Base-by-base conservation (phyloP, 1,284 basidiomycete genomes). In the Boletus semigastroideus region DNA sequence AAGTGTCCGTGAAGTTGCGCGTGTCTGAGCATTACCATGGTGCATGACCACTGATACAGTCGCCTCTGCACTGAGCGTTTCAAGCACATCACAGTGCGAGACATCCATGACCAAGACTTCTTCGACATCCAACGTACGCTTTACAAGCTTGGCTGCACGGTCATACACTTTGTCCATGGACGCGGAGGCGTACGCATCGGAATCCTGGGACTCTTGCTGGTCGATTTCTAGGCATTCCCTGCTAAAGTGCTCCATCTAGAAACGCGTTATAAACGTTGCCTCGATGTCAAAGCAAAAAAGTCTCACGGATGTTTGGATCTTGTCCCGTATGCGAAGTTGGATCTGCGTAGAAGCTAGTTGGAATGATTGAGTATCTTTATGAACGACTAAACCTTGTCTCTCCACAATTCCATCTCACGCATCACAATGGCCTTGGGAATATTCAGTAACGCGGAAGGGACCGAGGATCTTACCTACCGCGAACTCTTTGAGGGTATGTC, bases 221-320 rank as follows among this genome's bases (percentile, higher is more conserved):
- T 97, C 93, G 60, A 95, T 90, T 68, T 97, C 94, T 38, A 98
- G 79, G 63, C 94, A 96, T 70, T 98, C 93, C 44, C 94, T 84
- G 46, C 92, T 95, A 66, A 98, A 98, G 59, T 91, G 83, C 69
- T 97, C 94, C 91, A 97, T 97, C 78, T 90, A 56, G 14, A 46
- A 56, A 34, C 37, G 20, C 47, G 31, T 55, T 36, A 47, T 14
- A 20, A 48, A 12, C 22, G 13, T n/a, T 27, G 43, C 34, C 6
- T 25, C 36, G 13, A 22, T 41, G 20, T 40, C n/a, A 45, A 42
- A 41, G 25, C 43, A 25, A 52, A 22, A n/a, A 33, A 28, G 27
- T 66, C 82, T 60, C 61, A 84, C 87, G 38, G 94, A 95, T 46
- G 75, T 90, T 66, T 98, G 94, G 50, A 98, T 97, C 44, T 88